Conservation (phyloP, 805 yeast species). For the Ascoidea asiatica region DNA sequence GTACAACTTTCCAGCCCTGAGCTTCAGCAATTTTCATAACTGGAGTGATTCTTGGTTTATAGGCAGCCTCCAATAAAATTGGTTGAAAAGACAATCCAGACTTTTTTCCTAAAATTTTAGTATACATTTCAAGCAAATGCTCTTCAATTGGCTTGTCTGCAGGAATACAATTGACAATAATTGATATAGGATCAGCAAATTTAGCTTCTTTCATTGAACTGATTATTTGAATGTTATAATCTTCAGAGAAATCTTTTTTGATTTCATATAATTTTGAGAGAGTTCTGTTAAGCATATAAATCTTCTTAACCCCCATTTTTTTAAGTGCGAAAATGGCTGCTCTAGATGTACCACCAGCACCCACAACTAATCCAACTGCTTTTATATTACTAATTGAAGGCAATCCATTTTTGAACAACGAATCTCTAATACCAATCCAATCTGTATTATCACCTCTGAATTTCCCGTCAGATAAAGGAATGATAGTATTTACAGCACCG, state of each 20-base stretch:
- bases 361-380: constrained; percentile 65
- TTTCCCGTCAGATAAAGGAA: constrained; percentile 33
- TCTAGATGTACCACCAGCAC: constrained; percentile 96
- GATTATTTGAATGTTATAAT: constrained; percentile 45
- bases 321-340: constrained; percentile 86
- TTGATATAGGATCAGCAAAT: constrained; percentile 30
- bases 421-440: constrained; percentile 75
- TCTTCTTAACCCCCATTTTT: constrained; percentile 60
- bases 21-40: constrained; percentile 65
- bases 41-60: constrained; percentile 81
- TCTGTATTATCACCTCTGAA: constrained; percentile 87
- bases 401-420: constrained; percentile 53
- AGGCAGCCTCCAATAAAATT: constrained; percentile 80
- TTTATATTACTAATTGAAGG: constrained; percentile 23
- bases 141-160: constrained; percentile 59
- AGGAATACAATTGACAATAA: constrained; percentile 73
- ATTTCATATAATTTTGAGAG: constrained; percentile 46
- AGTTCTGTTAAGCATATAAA: constrained; percentile 77
- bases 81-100: constrained; percentile 35
- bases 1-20: constrained; percentile 66
- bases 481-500: constrained; percentile 90
- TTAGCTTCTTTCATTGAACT: constrained; percentile 26
- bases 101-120: constrained; percentile 31
- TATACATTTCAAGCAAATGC: constrained; percentile 18
- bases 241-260: constrained; percentile 43